Base-by-base conservation (phyloP, 2,329 filamentous ascomycete genomes). In the Acrodontium crateriforme region DNA sequence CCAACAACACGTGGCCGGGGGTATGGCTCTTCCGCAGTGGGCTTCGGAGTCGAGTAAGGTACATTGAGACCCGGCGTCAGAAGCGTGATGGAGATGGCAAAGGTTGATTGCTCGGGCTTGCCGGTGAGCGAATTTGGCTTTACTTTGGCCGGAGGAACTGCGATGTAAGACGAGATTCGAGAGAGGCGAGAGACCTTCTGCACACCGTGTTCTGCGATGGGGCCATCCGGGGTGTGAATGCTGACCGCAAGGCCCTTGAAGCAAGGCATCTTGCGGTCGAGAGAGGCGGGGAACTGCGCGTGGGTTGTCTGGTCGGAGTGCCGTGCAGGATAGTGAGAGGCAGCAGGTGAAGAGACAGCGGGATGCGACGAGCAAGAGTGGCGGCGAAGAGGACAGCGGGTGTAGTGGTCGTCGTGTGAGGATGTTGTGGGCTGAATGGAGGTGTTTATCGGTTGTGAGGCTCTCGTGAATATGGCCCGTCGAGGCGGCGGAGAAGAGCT, bases 231-330 rank as follows among this genome's bases (percentile, higher is more conserved):
- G 24, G 72, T 74, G 62, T 98, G 89, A 56, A 95, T 91, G 69
- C 82, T 92, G 54, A 95, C 87, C 48, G 89, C 87, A 61, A 98
- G 84, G 60, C 89, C 89, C 67, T 95, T 92, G 66, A 95, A 98
- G 73, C 85, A 95, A 64, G 89, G 89, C 89, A 80, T 80, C 43
- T 40, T 52, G 43, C 42, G 45, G 45, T 42, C 42, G n/a, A n/a
- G n/a, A n/a, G n/a, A n/a, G n/a, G n/a, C n/a, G n/a, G n/a, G n/a
- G n/a, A n/a, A n/a, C n/a, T n/a, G n/a, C n/a, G n/a, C n/a, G n/a
- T n/a, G n/a, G n/a, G n/a, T n/a, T n/a, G n/a, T n/a, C n/a, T n/a
- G n/a, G n/a, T n/a, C n/a, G n/a, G n/a, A n/a, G n/a, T n/a, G n/a
- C n/a, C n/a, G n/a, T n/a, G n/a, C n/a, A n/a, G n/a, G n/a, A n/a